These are phyloP conservation scores for Plantago major DNA, from an alignment of 257 asterid genomes.

Conservation along the genomic window DNA sequence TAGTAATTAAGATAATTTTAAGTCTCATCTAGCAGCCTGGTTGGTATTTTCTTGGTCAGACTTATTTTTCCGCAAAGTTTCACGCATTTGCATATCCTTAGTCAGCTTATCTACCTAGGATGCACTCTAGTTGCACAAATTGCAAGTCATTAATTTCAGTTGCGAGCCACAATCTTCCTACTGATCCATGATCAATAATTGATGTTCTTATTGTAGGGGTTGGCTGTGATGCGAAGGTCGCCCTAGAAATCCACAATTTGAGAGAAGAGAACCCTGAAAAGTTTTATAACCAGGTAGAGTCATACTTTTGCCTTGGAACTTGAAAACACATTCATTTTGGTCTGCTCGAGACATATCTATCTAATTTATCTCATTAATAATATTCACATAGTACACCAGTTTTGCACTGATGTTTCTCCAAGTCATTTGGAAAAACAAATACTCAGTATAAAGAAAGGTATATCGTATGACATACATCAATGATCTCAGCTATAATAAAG, in stretches of 20 bases:
- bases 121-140: too few relatives aligned
- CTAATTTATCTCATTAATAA: conserved; percentile 2
- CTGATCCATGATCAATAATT: neutral
- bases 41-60: too few relatives aligned
- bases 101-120: too few relatives aligned
- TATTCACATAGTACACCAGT: neutral
- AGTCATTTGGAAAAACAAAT: neutral
- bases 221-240: conserved; percentile 99
- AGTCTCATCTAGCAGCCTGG: too few relatives aligned
- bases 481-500: neutral
- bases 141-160: too few relatives aligned
- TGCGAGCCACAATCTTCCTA: too few relatives aligned
- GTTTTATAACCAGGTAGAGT: conserved; percentile 88
- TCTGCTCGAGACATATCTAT: conserved; percentile 4
- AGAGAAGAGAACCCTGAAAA: conserved; percentile 99
- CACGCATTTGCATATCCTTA: too few relatives aligned
- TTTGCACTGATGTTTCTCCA: neutral
- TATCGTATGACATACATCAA: neutral
- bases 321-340: conserved; percentile 2
- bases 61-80: too few relatives aligned
- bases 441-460: neutral
- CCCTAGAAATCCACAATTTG: conserved; percentile 90
- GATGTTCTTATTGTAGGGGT: conserved; percentile 56
- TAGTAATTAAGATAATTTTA: too few relatives aligned
- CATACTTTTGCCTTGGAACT: neutral